Conservation (phyloP, 352 stramenopile genomes). For the Globisporangium viniferum region DNA sequence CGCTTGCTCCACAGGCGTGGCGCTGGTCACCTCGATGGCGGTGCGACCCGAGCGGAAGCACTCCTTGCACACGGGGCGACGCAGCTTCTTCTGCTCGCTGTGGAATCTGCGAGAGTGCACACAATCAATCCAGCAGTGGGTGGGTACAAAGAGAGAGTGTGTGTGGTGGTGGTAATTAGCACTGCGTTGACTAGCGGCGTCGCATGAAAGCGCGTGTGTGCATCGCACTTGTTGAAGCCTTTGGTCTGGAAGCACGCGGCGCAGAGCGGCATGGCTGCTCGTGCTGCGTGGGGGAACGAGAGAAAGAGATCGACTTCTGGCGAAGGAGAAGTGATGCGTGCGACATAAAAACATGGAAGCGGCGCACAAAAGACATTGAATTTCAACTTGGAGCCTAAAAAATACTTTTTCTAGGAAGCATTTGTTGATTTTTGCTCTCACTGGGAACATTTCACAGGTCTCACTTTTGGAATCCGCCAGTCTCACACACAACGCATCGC, state of each 20-base stretch:
- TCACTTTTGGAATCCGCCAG: no score
- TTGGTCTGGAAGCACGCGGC: slow-evolving; percentile 65
- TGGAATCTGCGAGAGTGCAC: slow-evolving; percentile 43
- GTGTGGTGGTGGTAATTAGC: not conserved
- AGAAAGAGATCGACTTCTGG: no score
- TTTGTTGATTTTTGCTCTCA: no score
- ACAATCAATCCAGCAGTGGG: not conserved
- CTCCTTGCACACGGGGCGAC: slow-evolving; percentile 68
- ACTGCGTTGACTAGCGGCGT: not conserved
- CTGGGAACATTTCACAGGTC: no score
- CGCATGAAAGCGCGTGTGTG: no score
- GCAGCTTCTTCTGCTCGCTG: slow-evolving; percentile 42
- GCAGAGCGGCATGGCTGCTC: slow-evolving; percentile 59
- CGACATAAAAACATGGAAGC: no score
- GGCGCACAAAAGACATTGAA: no score
- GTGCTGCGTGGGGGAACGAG: no score
- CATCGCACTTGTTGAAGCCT: slow-evolving; percentile 72
- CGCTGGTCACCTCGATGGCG: slow-evolving; percentile 7
- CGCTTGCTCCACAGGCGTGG: slow-evolving; percentile 5
- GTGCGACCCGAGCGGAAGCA: slow-evolving; percentile 49
- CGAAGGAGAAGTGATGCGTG: no score
- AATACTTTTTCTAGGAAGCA: no score
- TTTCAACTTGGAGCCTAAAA: no score
- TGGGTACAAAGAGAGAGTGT: not conserved
- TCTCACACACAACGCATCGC: no score